phyloP scores from a whole-genome alignment of 768 basidiomycete genomes.

The Phaffia australis region DNA sequence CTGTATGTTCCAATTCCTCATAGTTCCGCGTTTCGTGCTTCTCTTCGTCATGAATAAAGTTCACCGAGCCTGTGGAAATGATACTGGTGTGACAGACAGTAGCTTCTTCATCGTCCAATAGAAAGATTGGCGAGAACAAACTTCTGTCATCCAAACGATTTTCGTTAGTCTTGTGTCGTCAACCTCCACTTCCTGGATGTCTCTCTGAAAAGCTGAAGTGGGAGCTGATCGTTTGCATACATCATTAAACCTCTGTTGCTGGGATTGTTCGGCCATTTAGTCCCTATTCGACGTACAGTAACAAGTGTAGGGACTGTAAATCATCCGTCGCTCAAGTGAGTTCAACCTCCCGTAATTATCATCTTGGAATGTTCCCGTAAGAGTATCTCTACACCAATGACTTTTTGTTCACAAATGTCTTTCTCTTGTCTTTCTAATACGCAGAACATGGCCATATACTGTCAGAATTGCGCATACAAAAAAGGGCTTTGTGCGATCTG shows the following conservation, averaged over 20 bases:
- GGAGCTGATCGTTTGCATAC: neutral
- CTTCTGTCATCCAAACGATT: constrained; percentile 33
- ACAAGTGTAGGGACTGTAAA: constrained; percentile 39
- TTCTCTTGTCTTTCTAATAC: neutral
- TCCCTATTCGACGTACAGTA: constrained; percentile 29
- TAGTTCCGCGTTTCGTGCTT: neutral
- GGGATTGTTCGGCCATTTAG: neutral
- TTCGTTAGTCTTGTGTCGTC: constrained; percentile 24
- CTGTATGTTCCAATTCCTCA: constrained; percentile 16
- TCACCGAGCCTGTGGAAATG: neutral
- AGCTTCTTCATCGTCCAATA: constrained; percentile 33
- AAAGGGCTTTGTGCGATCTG: constrained; percentile 38
- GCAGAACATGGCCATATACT: constrained; percentile 35
- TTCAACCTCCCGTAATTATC: neutral
- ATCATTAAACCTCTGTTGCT: neutral
- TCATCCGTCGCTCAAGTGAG: constrained; percentile 25
- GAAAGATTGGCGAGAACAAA: constrained; percentile 39
- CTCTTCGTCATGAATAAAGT: neutral
- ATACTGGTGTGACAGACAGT: constrained; percentile 18
- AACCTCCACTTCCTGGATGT: constrained; percentile 15
- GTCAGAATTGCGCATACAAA: constrained; percentile 29
- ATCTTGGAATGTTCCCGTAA: neutral
- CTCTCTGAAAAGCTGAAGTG: constrained; percentile 29
- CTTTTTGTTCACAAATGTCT: constrained; percentile 20
- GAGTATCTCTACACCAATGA: neutral